Conservation (phyloP, 257 asterid species). For the Nicotiana otophora region DNA sequence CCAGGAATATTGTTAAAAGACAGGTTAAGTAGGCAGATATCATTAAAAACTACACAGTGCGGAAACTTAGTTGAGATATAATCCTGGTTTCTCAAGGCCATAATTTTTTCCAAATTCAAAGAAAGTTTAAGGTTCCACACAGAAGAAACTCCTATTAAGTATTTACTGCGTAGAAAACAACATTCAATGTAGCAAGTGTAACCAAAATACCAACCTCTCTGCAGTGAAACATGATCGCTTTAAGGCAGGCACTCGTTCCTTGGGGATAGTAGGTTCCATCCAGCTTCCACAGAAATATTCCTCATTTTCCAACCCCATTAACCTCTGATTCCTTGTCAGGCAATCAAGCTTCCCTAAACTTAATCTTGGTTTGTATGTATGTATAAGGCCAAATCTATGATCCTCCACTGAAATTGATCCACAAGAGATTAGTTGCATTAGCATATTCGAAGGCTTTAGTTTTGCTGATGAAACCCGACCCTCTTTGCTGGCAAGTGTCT, state of each 20-base stretch:
- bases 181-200: neutral
- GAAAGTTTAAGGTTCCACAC: neutral
- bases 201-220: conserved; percentile 46
- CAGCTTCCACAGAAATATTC: conserved; percentile 89
- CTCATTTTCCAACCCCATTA: conserved; percentile 57
- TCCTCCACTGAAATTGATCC: conserved; percentile 88
- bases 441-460: conserved; percentile 73
- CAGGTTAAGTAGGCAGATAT: neutral
- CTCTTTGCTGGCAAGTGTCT: conserved; percentile 59
- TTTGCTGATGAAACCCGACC: conserved; percentile 40
- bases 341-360: conserved; percentile 75
- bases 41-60: neutral
- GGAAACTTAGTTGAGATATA: neutral
- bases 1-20: neutral
- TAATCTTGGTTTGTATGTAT: conserved; percentile 72
- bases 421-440: conserved; percentile 84
- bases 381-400: conserved; percentile 70
- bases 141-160: neutral
- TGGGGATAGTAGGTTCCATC: conserved; percentile 55
- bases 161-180: neutral
- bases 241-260: conserved; percentile 42
- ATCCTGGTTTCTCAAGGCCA: neutral
- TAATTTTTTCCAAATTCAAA: neutral
- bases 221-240: conserved; percentile 68
- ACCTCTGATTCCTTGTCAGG: conserved; percentile 60